A percentile compares a stretch with the other conserved stretches of the same genome.
These are phyloP conservation scores for Lizanozyma gosingica DNA, from an alignment of 1,139 yeast species.

Conservation along the genomic window DNA sequence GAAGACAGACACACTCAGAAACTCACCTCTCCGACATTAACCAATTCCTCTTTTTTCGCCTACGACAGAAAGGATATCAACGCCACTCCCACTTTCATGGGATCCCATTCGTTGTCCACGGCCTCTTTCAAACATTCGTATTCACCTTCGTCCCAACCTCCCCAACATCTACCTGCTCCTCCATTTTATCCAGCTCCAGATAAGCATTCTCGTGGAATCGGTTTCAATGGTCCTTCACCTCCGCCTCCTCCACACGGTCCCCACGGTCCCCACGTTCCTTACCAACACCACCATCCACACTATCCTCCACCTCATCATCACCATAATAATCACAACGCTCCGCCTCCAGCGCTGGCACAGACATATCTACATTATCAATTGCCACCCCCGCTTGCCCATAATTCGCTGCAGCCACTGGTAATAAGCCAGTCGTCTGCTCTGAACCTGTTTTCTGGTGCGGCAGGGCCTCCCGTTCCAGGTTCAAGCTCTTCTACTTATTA, in stretches of 20 bases:
- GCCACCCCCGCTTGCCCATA: no score
- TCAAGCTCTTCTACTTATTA: no score
- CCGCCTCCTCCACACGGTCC: neutral
- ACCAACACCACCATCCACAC: constrained; percentile 1
- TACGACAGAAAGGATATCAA: neutral
- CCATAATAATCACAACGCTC: no score
- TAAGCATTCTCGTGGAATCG: constrained; percentile 1
- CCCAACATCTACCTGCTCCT: constrained; percentile 3
- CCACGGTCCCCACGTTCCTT: neutral
- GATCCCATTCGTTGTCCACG: neutral
- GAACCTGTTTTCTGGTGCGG: no score
- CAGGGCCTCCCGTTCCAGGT: no score
- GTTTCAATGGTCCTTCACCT: constrained; percentile 3
- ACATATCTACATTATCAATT: no score
- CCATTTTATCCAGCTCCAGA: constrained; percentile 2
- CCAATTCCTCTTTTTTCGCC: neutral
- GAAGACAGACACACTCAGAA: neutral
- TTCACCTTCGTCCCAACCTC: constrained; percentile 1
- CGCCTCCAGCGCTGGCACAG: no score
- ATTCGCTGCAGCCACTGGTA: no score
- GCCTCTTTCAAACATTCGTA: neutral
- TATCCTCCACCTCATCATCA: constrained; percentile 1
- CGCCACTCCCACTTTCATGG: neutral
- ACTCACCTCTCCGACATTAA: neutral
- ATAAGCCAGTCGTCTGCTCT: no score